phyloP scores from a whole-genome alignment of 1,284 basidiomycete genomes.

The Pseudozyma sp. region DNA sequence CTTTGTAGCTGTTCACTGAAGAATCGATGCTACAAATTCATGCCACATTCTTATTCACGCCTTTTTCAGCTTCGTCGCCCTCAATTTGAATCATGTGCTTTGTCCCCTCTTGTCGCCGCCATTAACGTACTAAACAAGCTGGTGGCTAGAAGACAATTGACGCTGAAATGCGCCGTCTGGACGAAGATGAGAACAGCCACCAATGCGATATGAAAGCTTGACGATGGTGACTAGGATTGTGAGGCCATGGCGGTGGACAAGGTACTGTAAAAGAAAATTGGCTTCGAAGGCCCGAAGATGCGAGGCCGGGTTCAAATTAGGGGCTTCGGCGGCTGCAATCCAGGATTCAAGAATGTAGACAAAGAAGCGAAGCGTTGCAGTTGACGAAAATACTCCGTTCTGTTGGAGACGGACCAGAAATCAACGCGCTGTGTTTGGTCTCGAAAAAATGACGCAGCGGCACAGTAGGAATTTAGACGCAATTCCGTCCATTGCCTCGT shows the following conservation, averaged over 20 bases:
- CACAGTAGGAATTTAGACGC: not conserved
- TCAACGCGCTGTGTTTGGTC: conserved; percentile 16
- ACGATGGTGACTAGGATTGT: too few species aligned
- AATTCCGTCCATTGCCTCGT: not conserved
- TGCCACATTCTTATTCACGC: not conserved
- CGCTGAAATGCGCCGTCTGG: too few species aligned
- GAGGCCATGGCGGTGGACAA: too few species aligned
- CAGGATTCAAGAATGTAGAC: too few species aligned
- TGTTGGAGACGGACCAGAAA: not conserved
- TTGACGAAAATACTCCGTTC: conserved; percentile 12
- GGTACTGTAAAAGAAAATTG: not conserved
- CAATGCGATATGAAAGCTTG: too few species aligned
- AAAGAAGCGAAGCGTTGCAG: not conserved
- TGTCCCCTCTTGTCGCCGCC: too few species aligned
- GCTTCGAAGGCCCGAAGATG: conserved; percentile 14
- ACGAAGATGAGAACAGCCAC: too few species aligned
- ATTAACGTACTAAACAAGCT: too few species aligned
- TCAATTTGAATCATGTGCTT: not conserved
- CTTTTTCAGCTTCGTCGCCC: conserved; percentile 17
- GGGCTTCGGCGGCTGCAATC: conserved; percentile 18
- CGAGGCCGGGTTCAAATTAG: too few species aligned
- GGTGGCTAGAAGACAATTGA: too few species aligned
- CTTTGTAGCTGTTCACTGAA: too few species aligned
- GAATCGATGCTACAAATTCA: too few species aligned
- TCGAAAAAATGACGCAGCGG: conserved; percentile 3